phyloP scores from a whole-genome alignment of 768 basidiomycete genomes.

The Stropharia rugosoannulata region DNA sequence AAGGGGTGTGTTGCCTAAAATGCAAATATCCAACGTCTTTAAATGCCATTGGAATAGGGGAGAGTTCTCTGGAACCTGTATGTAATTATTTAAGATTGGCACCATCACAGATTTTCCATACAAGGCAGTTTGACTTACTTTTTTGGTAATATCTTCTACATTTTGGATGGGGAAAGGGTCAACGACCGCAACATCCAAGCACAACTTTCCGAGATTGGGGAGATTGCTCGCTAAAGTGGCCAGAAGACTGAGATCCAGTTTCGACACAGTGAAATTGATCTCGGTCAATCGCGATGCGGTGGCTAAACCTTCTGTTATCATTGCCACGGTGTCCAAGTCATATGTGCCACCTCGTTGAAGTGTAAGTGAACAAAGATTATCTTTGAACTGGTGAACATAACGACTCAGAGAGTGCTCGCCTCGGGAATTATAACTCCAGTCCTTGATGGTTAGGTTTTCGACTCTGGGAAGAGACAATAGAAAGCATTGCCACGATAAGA shows the following conservation, averaged over 20 bases:
- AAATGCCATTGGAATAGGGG: constrained; percentile 1
- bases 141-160: neutral
- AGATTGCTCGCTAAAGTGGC: neutral
- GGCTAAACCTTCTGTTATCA: neutral
- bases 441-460: neutral
- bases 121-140: neutral
- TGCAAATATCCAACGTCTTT: neutral
- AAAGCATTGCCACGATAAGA: constrained; percentile 1
- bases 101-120: neutral
- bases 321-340: neutral
- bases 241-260: neutral
- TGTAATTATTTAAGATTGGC: neutral
- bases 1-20: neutral
- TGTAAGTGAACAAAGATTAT: neutral
- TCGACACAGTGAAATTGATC: neutral
- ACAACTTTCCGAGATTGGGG: neutral
- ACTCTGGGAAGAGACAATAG: neutral
- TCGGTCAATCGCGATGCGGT: neutral
- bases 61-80: neutral
- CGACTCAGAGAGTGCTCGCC: neutral
- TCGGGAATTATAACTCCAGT: neutral
- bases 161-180: neutral
- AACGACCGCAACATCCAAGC: neutral
- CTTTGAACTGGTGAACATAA: constrained; percentile 2
- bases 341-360: neutral